Base-by-base conservation (phyloP, 495 filamentous ascomycete species). In the Neurospora sp. region DNA sequence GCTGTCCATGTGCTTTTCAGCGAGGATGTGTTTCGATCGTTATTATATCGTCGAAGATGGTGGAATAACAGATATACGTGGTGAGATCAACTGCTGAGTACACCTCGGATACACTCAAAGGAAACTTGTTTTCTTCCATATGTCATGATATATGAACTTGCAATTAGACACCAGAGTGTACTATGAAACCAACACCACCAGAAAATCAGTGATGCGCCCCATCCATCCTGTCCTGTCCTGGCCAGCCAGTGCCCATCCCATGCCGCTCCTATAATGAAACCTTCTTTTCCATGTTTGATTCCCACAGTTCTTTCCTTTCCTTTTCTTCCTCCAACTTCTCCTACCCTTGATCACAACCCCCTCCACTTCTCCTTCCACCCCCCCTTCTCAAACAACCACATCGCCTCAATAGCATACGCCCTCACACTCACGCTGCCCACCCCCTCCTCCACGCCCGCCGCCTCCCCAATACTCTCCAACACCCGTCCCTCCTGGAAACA, bases 371-470 rank as follows among this genome's bases (percentile, higher is more conserved):
- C 80, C 86, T 88, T 83, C 84, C 84, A 86, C 0, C 93, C 93
- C 1, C 93, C 92, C 82, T 90, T 92, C 83, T 93, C 89, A 88
- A 92, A 96, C 59, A 97, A 78, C 95, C 96, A 98, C 40, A 97
- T 83, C 38, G 94, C 94, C 82, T 99, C 96, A 22, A 90, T 89
- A 42, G 96, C 96, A 87, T 93, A 96, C 2, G 90, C 89, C 75
- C 89, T 88, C 27, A 91, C 90, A 77, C 91, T 87, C 69, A 83
- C 71, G 77, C 88, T 87, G 0, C 87, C 87, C n/a, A 78, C 79
- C 1, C 87, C 86, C 38, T 83, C 85, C 72, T 84, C 85, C 42
- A 80, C 80, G 16, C 61, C 72, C 40, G 91, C 91, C 73, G 92
- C 93, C 68, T 88, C 87, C 74, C 90, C 81, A 79, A 98, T 84